Evolutionary conservation across 495 filamentous ascomycete genomes (phyloP).

Genomic region (Neurospora sp.): DNA sequence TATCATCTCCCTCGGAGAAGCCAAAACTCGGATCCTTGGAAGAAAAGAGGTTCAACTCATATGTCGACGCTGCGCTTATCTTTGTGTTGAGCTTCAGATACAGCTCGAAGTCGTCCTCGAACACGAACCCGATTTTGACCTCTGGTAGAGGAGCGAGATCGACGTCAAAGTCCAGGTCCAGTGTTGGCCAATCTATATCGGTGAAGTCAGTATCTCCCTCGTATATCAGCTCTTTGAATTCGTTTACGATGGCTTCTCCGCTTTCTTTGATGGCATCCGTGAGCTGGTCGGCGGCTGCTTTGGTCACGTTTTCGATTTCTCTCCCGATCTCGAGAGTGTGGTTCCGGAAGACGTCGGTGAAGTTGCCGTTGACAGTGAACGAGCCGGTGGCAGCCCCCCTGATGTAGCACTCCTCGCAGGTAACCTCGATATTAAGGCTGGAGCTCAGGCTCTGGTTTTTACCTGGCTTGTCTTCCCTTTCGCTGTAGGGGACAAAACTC

Average conservation of each 20-base stretch:
- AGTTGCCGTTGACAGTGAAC: slow-evolving; percentile 29
- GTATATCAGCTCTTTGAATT: background rate
- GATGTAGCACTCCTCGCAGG: slow-evolving; percentile 42
- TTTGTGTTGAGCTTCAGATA: slow-evolving; percentile 41
- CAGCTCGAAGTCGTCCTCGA: slow-evolving; percentile 39
- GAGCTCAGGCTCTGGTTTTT: background rate
- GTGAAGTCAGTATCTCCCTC: slow-evolving; percentile 21
- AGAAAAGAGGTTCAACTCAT: slow-evolving; percentile 38
- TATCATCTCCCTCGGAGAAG: slow-evolving; percentile 23
- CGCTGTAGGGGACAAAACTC: background rate
- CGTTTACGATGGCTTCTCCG: background rate
- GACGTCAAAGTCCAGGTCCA: slow-evolving; percentile 27
- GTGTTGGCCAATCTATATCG: slow-evolving; percentile 27
- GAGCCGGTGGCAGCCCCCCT: slow-evolving; percentile 34
- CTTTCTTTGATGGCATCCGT: slow-evolving; percentile 10
- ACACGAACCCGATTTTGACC: slow-evolving; percentile 32
- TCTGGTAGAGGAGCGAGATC: slow-evolving; percentile 34
- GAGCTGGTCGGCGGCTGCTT: slow-evolving; percentile 16
- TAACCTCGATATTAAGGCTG: slow-evolving; percentile 24
- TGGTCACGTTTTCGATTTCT: slow-evolving; percentile 25
- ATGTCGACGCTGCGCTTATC: slow-evolving; percentile 31
- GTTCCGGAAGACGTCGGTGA: slow-evolving; percentile 24
- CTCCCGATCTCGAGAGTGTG: slow-evolving; percentile 17
- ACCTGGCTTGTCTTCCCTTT: background rate
- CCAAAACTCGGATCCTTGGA: slow-evolving; percentile 33